Evolutionary conservation across 192 early-diverging fungal genomes (phyloP), one percentile per base, ranked within the genome.

Genomic region (Rhizoclosmatium globosum): DNA sequence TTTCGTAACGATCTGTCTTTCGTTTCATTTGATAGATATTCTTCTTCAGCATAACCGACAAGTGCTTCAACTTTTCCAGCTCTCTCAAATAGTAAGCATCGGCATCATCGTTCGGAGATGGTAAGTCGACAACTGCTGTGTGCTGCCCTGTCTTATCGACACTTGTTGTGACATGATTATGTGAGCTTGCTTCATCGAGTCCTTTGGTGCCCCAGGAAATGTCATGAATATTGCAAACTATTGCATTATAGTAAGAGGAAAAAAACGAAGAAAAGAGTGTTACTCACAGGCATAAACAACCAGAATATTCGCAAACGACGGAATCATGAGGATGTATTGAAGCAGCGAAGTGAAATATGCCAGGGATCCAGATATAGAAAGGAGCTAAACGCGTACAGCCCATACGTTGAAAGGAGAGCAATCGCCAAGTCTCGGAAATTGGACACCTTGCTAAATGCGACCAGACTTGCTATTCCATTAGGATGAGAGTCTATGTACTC

Each of bases 221-320:
- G 70, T 89, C 88, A 57, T 89, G 88, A 64, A 88, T 76, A 77
- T 89, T 89, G 79, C 84, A 87, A 71, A 89, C 50, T 53, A 53
- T 13, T 53, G 17, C 6, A 53, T 13, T 7, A 53, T 17, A 53
- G 6, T 53, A 13, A 53, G 50, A 53, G 50, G 6, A 13, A 53
- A 53, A 13, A 53, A 53, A 53, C 50, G 17, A 53, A 31, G 31
- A 31, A 31, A 0, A 31, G 31, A 31, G 31, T 31, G 31, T 31
- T 31, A 53, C 50, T 53, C 50, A 53, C 50, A 97, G 2, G 96
- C 94, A 67, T 96, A 97, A 42, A 97, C 92, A 91, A 92, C 94
- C 60, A 98, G 85, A 82, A 98, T 96, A 86, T 97, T 98, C 78
- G 94, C 87, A 67, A 93, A 98, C 47, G 92, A 90, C 42, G 96